Conservation (phyloP, 192 early-diverging fungal species). For the Mortierella alpina region DNA sequence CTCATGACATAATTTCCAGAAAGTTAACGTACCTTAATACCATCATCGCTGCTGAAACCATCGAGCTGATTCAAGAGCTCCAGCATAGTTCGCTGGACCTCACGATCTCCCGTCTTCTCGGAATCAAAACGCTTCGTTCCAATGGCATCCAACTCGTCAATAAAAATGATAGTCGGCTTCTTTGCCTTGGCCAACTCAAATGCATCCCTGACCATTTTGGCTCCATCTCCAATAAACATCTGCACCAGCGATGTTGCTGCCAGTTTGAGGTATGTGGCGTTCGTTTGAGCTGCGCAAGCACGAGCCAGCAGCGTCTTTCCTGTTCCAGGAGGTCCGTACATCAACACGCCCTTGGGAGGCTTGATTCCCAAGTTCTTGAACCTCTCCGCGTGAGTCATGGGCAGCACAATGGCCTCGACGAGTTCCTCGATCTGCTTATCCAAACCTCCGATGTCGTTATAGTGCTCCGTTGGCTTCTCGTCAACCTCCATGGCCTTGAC, state of each 20-base stretch:
- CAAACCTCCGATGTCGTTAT: conserved; percentile 93
- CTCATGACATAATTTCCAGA: neutral
- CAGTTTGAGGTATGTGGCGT: conserved; percentile 94
- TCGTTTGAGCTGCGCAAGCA: conserved; percentile 98
- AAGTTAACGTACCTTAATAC: conserved; percentile 84
- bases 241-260: conserved; percentile 94
- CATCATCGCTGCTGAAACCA: conserved; percentile 94
- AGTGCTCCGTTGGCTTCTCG: conserved; percentile 98
- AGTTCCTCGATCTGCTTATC: conserved; percentile 91
- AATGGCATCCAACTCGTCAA: conserved; percentile 98
- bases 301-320: conserved; percentile 95
- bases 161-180: conserved; percentile 98
- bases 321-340: conserved; percentile 89
- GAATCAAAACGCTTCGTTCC: conserved; percentile 99
- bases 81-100: conserved; percentile 99
- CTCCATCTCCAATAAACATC: conserved; percentile 99
- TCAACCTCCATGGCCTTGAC: conserved; percentile 99
- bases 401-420: conserved; percentile 88
- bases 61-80: conserved; percentile 98
- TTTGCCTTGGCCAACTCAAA: conserved; percentile 98
- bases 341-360: conserved; percentile 86
- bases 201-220: conserved; percentile 96
- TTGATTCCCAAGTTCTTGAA: conserved; percentile 91
- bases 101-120: conserved; percentile 98
- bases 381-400: conserved; percentile 87